Evolutionary conservation across 305 asterid genomes (phyloP).

Genomic region (Solanum aculeatissimum): DNA sequence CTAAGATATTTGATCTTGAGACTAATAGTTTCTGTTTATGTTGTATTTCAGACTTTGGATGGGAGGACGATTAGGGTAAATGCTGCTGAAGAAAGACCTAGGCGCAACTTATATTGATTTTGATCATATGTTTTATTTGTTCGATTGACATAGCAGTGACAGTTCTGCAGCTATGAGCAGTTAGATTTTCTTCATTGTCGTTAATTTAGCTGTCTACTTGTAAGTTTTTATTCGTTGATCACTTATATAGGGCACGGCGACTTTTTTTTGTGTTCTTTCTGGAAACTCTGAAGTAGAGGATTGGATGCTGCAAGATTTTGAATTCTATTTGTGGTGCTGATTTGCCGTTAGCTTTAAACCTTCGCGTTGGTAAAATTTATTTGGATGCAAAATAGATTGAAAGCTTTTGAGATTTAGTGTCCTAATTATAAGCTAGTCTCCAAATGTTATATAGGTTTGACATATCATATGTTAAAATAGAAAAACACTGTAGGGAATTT

Average conservation of each 20-base stretch:
- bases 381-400: neutral
- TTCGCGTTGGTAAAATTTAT: neutral
- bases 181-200: conserved; percentile 3
- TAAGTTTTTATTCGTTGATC: neutral
- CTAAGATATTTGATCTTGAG: neutral
- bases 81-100: conserved; percentile 61
- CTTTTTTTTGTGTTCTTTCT: neutral
- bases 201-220: neutral
- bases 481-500: neutral
- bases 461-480: neutral
- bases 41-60: conserved; percentile 53
- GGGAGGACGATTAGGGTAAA: conserved; percentile 75
- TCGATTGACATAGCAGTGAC: neutral
- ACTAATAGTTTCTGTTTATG: neutral
- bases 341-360: neutral
- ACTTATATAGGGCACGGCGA: neutral
- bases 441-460: neutral
- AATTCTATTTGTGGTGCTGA: neutral
- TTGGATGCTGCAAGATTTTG: neutral
- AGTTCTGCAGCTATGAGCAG: neutral
- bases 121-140: neutral
- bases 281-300: neutral
- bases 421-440: neutral
- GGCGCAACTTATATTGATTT: conserved; percentile 22
- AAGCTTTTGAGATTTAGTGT: neutral